Conservation (phyloP, 129 eudicot genomes). For the Pulicaria dysenterica region DNA sequence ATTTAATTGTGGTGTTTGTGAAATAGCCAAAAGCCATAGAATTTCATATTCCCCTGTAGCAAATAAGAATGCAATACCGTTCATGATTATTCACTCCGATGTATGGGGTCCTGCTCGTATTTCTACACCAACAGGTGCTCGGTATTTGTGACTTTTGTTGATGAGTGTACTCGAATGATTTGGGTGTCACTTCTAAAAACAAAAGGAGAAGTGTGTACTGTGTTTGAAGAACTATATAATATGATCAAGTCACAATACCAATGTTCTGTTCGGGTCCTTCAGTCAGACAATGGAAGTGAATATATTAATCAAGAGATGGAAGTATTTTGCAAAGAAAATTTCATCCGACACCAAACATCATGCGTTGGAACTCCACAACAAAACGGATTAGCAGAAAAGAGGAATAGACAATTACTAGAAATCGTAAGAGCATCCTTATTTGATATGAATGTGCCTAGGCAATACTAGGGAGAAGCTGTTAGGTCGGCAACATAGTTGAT, state of each 20-base stretch:
- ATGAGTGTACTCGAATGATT: constrained; percentile 26
- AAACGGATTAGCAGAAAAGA: constrained; percentile 7
- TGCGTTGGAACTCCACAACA: background rate
- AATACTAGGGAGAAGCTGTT: background rate
- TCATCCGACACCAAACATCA: constrained; percentile 9
- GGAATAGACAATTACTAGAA: constrained; percentile 1
- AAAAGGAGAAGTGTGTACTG: constrained; percentile 11
- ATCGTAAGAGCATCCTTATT: background rate
- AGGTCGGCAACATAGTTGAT: background rate
- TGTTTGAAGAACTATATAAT: constrained; percentile 6
- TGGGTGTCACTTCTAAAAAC: constrained; percentile 12
- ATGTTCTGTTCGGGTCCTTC: constrained; percentile 1
- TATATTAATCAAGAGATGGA: constrained; percentile 3
- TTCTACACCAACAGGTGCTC: background rate
- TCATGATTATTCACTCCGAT: constrained; percentile 9
- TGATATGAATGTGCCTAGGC: constrained; percentile 10
- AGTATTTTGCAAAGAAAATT: background rate
- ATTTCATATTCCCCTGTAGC: constrained; percentile 11
- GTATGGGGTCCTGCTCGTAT: constrained; percentile 21
- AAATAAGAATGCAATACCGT: constrained; percentile 19
- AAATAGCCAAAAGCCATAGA: constrained; percentile 28
- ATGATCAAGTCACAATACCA: constrained; percentile 14
- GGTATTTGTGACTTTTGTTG: constrained; percentile 23
- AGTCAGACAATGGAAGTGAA: constrained; percentile 20
- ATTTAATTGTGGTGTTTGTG: constrained; percentile 18